These are phyloP conservation scores for Gossypium laxum DNA, from an alignment of 441 rosid species.

Conservation along the genomic window DNA sequence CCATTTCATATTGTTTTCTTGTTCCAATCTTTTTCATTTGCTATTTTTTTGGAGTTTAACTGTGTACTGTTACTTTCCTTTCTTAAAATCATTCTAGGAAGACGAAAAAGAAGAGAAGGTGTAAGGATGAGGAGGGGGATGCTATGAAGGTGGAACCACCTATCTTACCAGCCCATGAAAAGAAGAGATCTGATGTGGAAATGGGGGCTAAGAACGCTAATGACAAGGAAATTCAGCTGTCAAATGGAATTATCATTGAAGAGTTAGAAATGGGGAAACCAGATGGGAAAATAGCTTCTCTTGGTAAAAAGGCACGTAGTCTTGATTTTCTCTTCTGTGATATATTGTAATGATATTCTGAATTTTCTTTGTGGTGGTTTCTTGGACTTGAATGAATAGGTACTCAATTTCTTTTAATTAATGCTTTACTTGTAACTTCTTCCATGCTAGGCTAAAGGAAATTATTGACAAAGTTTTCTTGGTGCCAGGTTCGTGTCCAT, in stretches of 20 bases:
- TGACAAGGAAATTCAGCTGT: conserved; percentile 15
- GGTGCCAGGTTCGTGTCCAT: conserved; percentile 35
- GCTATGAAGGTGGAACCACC: conserved; percentile 2
- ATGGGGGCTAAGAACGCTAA: conserved; percentile 5
- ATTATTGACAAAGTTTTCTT: not conserved
- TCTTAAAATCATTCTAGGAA: conserved; percentile 15
- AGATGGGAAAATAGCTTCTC: conserved; percentile 35
- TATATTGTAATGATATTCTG: not conserved
- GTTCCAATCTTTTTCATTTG: not conserved
- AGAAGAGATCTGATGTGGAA: not conserved
- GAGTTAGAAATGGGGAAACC: conserved; percentile 32
- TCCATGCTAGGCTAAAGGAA: not conserved
- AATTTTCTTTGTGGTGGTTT: not conserved
- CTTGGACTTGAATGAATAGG: not conserved
- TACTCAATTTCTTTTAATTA: not conserved
- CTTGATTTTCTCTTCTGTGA: not conserved
- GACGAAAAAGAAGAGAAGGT: conserved; percentile 25
- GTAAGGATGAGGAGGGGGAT: conserved; percentile 10
- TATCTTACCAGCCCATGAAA: not conserved
- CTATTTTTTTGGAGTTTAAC: conserved; percentile 18
- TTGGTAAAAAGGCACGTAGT: conserved; percentile 40
- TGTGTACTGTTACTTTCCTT: conserved; percentile 6
- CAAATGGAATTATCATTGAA: conserved; percentile 37
- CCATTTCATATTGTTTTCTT: not conserved
- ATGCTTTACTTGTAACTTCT: not conserved